Percentiles rank a stretch among this genome's conserved stretches.
These are phyloP conservation scores for Aureobasidium sp. DNA, from an alignment of 2,329 filamentous ascomycete species.

Conservation along the genomic window DNA sequence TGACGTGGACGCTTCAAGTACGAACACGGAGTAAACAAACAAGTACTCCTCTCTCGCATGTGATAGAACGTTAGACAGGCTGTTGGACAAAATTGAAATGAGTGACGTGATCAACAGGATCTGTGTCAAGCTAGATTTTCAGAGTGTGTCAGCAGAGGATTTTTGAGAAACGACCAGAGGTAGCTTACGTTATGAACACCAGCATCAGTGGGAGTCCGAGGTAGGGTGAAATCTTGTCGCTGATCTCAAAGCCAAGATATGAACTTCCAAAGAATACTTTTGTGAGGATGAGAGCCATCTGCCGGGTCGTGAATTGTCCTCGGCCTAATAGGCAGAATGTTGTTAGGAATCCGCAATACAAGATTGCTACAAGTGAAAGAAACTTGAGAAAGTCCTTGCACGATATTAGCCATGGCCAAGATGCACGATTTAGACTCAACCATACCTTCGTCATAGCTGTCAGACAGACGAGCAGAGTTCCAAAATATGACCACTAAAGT, in stretches of 20 bases:
- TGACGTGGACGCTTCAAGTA: conserved; percentile 46
- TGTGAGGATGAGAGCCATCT: conserved; percentile 70
- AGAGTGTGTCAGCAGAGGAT: background rate
- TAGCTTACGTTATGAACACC: conserved; percentile 54
- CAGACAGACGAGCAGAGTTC: conserved; percentile 78
- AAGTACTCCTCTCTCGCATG: conserved; percentile 68
- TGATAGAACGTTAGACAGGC: conserved; percentile 56
- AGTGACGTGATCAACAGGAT: conserved; percentile 73
- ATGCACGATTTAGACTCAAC: background rate
- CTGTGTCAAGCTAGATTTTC: conserved; percentile 55
- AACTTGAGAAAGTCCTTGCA: conserved; percentile 84
- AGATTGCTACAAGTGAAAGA: conserved; percentile 65
- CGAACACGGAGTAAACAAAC: conserved; percentile 65
- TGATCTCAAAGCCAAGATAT: conserved; percentile 61
- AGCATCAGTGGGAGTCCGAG: conserved; percentile 52
- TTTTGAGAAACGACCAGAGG: background rate
- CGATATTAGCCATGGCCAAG: conserved; percentile 25
- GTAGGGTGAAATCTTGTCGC: conserved; percentile 43
- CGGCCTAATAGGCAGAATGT: conserved; percentile 76
- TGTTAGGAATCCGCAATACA: conserved; percentile 82
- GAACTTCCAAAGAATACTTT: conserved; percentile 68
- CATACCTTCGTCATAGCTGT: conserved; percentile 62
- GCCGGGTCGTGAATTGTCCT: conserved; percentile 54
- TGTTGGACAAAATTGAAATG: conserved; percentile 72
- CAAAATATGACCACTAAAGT: too few species aligned